Evolutionary conservation across 176 grass and related monocot genomes (phyloP), one percentile per base, ranked within the genome.

Genomic region (Cymbopogon citratus): DNA sequence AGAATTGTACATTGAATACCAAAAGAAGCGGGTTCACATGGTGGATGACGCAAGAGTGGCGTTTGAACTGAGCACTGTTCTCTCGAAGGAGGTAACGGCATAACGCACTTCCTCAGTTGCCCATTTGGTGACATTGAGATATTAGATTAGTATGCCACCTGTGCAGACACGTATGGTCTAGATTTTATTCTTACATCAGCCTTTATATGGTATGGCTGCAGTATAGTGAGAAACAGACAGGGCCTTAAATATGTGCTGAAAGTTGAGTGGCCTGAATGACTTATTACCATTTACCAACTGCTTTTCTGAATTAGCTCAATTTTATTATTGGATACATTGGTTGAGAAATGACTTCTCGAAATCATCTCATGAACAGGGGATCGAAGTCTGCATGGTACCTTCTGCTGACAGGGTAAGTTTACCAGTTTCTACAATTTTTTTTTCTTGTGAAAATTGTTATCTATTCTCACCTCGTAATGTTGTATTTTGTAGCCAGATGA

Each of bases 31-130:
- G 56, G 90, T 90, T 27, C 67, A 52, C 0, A 43, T 93, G 76
- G 83, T 98, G 34, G 79, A 93, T 76, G 95, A 98, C 66, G 75
- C 88, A 59, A 95, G 95, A 51, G 49, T 98, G n/a, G 91, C 86
- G 63, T 98, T 98, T 77, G 95, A 98, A 67, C 78, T 98, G 54
- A 93, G 83, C 83, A 98, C 95, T n/a, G 85, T 95, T 87, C 92
- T 93, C 64, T 88, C 88, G 13, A 91, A 84, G 75, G 90, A 98
- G 95, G 95, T 98, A 91, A 81, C 49, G 7, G 9, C 21, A 11
- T 59, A 59, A 59, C n/a, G 3, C 21, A 38, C 76, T 66, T 24
- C 27, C 43, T 18, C 64, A 35, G 16, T 14, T 86, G 23, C 5
- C 19, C 46, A 46, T 85, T 59, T 15, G 34, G 59, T 81, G 60